phyloP scores from a whole-genome alignment of 2,329 filamentous ascomycete genomes.

The Diplodia corticola region DNA sequence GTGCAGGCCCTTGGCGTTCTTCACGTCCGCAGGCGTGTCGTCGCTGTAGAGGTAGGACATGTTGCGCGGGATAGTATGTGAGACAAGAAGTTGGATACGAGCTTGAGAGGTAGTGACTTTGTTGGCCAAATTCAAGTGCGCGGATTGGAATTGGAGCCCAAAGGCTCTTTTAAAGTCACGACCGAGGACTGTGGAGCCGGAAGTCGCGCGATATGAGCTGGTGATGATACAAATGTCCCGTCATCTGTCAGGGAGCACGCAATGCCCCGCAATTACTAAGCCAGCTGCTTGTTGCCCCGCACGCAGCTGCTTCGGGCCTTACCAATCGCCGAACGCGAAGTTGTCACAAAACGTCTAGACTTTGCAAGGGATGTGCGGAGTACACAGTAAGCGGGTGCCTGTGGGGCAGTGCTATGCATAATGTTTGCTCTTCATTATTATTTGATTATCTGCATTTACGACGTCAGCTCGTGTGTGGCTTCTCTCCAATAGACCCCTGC shows the following conservation, averaged over 20 bases:
- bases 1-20: constrained; percentile 53
- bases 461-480: not conserved
- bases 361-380: not conserved
- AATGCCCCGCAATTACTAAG: constrained; percentile 4
- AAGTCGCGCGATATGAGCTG: constrained; percentile 1
- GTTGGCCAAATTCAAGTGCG: not conserved
- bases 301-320: not conserved
- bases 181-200: not conserved
- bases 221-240: not conserved
- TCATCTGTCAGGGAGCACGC: not conserved
- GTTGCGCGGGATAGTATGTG: constrained; percentile 8
- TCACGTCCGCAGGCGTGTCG: constrained; percentile 49
- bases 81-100: not conserved
- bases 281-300: not conserved
- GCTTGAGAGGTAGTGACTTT: not conserved
- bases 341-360: not conserved
- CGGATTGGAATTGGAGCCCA: not conserved
- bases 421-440: not conserved
- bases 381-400: not conserved
- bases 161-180: not conserved
- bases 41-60: constrained; percentile 48
- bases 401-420: not conserved
- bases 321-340: not conserved
- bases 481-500: too few relatives aligned
- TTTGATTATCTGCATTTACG: not conserved